Evolutionary conservation across 1,139 yeast genomes (phyloP).

Genomic region (Suhomyces kunorum): DNA sequence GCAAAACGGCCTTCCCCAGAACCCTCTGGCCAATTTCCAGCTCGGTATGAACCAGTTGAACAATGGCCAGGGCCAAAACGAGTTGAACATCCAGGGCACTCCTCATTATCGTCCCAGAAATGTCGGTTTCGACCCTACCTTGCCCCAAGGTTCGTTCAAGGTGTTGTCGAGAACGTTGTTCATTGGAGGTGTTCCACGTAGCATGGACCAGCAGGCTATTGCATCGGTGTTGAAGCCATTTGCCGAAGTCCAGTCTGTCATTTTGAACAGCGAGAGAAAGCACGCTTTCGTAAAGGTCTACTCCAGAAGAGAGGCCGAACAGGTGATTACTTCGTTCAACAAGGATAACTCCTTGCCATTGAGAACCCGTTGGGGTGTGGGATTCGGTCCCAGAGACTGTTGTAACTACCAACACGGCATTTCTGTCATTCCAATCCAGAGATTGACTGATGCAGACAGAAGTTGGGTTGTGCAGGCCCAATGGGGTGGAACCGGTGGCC

Average conservation of each 20-base stretch:
- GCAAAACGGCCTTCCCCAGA: conserved; percentile 14
- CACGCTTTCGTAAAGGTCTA: conserved; percentile 97
- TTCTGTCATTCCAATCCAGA: conserved; percentile 79
- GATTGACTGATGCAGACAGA: conserved; percentile 91
- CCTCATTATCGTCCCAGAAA: conserved; percentile 74
- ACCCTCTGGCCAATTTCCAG: conserved; percentile 5
- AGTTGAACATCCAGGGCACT: conserved; percentile 65
- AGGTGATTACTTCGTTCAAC: conserved; percentile 59
- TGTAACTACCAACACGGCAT: conserved; percentile 92
- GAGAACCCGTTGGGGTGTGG: conserved; percentile 98
- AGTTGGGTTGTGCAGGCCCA: conserved; percentile 88
- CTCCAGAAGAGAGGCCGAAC: conserved; percentile 91
- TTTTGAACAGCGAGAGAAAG: conserved; percentile 81
- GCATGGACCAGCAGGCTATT: conserved; percentile 75
- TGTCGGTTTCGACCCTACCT: conserved; percentile 64
- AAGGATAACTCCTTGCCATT: conserved; percentile 53
- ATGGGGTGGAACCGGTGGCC: conserved; percentile 98
- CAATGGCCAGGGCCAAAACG: conserved; percentile 34
- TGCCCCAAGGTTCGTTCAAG: conserved; percentile 80
- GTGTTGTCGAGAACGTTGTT: conserved; percentile 88
- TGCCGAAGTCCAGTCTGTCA: conserved; percentile 93
- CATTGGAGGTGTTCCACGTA: conserved; percentile 87
- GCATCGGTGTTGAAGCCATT: conserved; percentile 72
- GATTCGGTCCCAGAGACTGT: conserved; percentile 98
- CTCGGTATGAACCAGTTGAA: conserved; percentile 7